phyloP scores from a whole-genome alignment of 257 asterid genomes.

The Solanum chiquidenum region DNA sequence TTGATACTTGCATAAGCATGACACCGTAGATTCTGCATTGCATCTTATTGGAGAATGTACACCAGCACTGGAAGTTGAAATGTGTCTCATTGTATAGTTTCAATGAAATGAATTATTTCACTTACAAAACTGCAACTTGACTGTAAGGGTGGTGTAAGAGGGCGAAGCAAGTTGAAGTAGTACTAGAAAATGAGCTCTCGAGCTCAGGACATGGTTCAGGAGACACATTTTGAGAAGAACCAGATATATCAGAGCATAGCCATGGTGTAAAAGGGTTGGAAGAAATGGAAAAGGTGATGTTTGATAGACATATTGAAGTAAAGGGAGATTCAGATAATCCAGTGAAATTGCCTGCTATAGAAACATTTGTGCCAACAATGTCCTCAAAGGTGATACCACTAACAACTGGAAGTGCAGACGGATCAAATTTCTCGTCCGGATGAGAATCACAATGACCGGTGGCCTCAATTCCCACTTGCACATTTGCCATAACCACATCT shows the following conservation, averaged over 20 bases:
- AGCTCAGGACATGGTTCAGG: constrained; percentile 53
- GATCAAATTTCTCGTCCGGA: constrained; percentile 54
- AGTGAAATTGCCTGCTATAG: constrained; percentile 17
- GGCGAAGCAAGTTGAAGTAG: constrained; percentile 11
- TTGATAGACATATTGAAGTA: constrained; percentile 19
- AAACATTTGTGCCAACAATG: constrained; percentile 20
- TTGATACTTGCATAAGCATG: not conserved
- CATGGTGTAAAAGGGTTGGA: constrained; percentile 17
- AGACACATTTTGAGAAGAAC: constrained; percentile 28
- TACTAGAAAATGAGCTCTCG: constrained; percentile 4
- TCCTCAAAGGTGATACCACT: constrained; percentile 22
- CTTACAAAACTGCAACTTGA: constrained; percentile 13
- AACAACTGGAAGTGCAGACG: constrained; percentile 38
- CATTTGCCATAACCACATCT: constrained; percentile 33
- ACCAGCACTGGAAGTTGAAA: not conserved
- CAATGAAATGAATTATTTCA: constrained; percentile 3
- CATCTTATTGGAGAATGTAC: not conserved
- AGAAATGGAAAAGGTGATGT: constrained; percentile 13
- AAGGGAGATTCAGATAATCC: constrained; percentile 34
- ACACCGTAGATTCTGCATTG: not conserved
- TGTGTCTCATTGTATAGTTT: not conserved
- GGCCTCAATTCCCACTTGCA: constrained; percentile 41
- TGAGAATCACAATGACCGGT: constrained; percentile 49
- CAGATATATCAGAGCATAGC: constrained; percentile 32
- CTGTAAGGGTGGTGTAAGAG: not conserved